Evolutionary conservation across 768 basidiomycete genomes (phyloP).

Genomic region (Zangia roseola): DNA sequence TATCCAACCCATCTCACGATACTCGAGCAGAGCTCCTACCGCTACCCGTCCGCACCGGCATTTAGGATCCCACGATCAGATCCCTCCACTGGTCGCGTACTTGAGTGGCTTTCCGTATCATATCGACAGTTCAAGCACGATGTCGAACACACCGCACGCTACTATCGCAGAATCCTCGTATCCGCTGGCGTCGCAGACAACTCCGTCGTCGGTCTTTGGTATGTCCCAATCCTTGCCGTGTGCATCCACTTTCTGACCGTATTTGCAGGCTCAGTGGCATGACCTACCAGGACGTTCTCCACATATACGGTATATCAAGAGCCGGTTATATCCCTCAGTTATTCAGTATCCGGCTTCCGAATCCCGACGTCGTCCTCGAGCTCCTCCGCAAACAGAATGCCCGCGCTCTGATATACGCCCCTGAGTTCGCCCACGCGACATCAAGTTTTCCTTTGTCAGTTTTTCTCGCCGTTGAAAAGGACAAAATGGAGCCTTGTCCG

Average conservation of each 20-base stretch:
- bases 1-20: slow-evolving; percentile 58
- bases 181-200: slow-evolving; percentile 45
- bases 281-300: slow-evolving; percentile 67
- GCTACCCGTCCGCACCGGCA: slow-evolving; percentile 48
- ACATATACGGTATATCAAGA: slow-evolving; percentile 72
- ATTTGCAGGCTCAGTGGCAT: slow-evolving; percentile 69
- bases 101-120: slow-evolving; percentile 59
- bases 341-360: slow-evolving; percentile 76
- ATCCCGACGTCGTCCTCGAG: slow-evolving; percentile 67
- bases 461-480: slow-evolving; percentile 43
- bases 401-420: slow-evolving; percentile 62
- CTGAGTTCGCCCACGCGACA: slow-evolving; percentile 47
- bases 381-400: slow-evolving; percentile 62
- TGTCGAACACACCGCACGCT: slow-evolving; percentile 61
- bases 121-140: slow-evolving; percentile 64
- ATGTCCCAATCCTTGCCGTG: slow-evolving; percentile 23
- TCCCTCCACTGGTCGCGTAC: slow-evolving; percentile 40
- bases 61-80: slow-evolving; percentile 60
- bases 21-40: slow-evolving; percentile 54
- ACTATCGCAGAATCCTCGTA: slow-evolving; percentile 57
- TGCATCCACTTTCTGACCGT: slow-evolving; percentile 8
- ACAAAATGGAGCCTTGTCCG: slow-evolving; percentile 36
- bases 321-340: slow-evolving; percentile 78
- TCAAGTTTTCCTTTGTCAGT: slow-evolving; percentile 49
- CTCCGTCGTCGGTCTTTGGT: slow-evolving; percentile 77